Conservation (phyloP, 1,139 yeast genomes). For the Hemisphaericaspora xylofermentans region DNA sequence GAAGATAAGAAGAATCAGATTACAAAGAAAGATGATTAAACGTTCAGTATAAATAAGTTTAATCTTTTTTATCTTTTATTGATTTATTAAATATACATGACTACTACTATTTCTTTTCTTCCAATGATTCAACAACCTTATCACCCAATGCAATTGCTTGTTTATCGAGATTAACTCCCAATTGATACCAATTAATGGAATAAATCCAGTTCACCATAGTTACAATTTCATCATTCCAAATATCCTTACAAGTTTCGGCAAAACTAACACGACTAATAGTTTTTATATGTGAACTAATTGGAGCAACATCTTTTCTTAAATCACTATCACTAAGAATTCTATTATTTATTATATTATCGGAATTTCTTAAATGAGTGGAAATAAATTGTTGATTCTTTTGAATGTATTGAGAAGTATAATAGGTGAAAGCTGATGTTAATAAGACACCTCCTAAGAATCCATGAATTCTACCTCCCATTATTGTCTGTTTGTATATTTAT, state of each 20-base stretch:
- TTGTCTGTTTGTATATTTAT: background rate
- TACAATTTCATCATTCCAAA: constrained; percentile 80
- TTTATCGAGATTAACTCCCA: constrained; percentile 40
- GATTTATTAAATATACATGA: background rate
- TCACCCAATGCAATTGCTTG: constrained; percentile 31
- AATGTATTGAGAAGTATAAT: constrained; percentile 62
- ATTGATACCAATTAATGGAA: constrained; percentile 50
- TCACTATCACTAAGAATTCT: constrained; percentile 44
- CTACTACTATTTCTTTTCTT: constrained; percentile 19
- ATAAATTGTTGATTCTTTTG: constrained; percentile 48
- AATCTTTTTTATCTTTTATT: background rate
- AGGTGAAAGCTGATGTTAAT: constrained; percentile 62
- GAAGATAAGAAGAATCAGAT: constrained; percentile 10
- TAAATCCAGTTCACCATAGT: constrained; percentile 66
- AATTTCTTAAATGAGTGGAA: constrained; percentile 46
- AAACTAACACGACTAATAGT: constrained; percentile 28
- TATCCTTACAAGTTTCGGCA: constrained; percentile 67
- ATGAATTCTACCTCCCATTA: constrained; percentile 65
- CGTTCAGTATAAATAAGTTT: too few species aligned
- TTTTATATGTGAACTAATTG: constrained; percentile 36
- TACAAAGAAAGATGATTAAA: constrained; percentile 4
- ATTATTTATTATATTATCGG: constrained; percentile 50
- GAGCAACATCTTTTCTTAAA: constrained; percentile 32
- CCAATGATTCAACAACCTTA: constrained; percentile 26
- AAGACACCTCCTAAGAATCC: constrained; percentile 72